phyloP scores from a whole-genome alignment of 345 rosid genomes.

The Salix viminalis region DNA sequence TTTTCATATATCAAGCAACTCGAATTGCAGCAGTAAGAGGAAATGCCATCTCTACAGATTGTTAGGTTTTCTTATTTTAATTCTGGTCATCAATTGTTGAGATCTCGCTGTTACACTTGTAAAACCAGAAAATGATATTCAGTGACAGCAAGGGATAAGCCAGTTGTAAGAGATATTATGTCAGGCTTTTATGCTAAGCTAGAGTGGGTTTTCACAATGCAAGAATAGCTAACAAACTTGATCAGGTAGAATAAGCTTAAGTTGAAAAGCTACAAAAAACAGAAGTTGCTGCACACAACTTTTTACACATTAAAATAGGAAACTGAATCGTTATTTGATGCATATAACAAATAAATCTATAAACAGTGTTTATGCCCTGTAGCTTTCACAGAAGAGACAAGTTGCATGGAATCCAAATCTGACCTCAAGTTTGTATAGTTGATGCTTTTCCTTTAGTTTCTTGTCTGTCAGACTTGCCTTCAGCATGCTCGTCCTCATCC shows the following conservation, averaged over 20 bases:
- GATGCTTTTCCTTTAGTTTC: constrained; percentile 67
- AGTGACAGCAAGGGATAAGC: neutral
- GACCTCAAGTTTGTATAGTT: constrained; percentile 85
- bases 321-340: no score
- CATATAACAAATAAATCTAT: neutral
- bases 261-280: neutral
- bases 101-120: neutral
- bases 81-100: no score
- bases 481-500: constrained; percentile 50
- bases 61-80: neutral
- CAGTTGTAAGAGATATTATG: neutral
- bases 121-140: neutral
- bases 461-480: constrained; percentile 60
- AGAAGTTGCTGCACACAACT: neutral
- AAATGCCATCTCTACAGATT: neutral
- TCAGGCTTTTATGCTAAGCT: neutral
- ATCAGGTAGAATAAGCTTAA: neutral
- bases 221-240: neutral
- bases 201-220: neutral
- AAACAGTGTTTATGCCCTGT: neutral
- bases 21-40: neutral
- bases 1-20: neutral
- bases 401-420: constrained; percentile 2
- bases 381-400: neutral
- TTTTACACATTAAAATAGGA: no score